Conservation (phyloP, 108 stramenopile species). For the Stephanodiscus minutulus region DNA sequence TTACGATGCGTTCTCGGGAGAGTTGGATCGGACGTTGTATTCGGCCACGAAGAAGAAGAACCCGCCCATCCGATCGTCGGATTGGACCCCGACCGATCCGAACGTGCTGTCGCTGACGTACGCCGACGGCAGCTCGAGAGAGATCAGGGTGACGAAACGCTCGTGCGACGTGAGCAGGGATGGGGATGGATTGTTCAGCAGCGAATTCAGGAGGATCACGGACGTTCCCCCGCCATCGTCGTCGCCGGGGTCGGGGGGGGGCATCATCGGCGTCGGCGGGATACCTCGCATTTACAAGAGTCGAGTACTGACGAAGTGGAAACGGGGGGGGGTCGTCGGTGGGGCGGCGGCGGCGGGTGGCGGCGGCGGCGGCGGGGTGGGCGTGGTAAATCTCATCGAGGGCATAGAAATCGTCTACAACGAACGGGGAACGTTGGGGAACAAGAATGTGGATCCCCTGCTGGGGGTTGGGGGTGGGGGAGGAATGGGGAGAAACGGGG, state of each 20-base stretch:
- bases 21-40: conserved; percentile 10
- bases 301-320: conserved; percentile 81
- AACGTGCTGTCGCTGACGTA: conserved; percentile 59
- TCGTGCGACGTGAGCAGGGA: conserved; percentile 56
- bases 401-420: conserved; percentile 79
- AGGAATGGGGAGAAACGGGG: not conserved
- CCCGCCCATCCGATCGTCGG: conserved; percentile 45
- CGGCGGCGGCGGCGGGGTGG: conserved; percentile 12
- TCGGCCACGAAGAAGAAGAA: no score
- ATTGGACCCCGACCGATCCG: conserved; percentile 72
- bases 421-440: conserved; percentile 48
- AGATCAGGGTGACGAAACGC: conserved; percentile 84
- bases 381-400: conserved; percentile 47
- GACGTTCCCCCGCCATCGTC: conserved; percentile 28
- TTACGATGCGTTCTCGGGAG: conserved; percentile 37
- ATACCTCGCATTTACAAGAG: conserved; percentile 69
- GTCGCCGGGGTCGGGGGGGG: no score
- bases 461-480: conserved; percentile 13
- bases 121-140: conserved; percentile 63
- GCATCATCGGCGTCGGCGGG: conserved; percentile 41
- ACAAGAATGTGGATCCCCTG: conserved; percentile 44
- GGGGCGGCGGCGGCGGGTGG: not conserved
- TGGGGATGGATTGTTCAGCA: conserved; percentile 50
- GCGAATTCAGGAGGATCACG: conserved; percentile 76
- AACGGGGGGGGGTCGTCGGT: conserved; percentile 1